Base-by-base conservation (phyloP, 805 yeast species). In the Monosporozyma siamensis region DNA sequence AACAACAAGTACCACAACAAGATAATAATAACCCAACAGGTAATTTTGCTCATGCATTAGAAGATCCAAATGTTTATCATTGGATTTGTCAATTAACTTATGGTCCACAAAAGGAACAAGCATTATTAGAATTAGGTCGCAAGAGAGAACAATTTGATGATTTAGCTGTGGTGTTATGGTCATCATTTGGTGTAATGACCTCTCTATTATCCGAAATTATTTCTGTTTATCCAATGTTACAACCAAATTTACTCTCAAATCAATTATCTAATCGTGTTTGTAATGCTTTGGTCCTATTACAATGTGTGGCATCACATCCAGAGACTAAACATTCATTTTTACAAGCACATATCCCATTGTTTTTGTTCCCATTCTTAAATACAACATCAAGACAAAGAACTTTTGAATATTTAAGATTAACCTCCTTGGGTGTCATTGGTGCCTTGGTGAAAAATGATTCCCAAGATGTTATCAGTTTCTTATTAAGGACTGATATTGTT, bases 371-470 rank as follows among this genome's bases (percentile, higher is more conserved):
- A 24, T 90, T 90, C 56, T 72, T 90, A 57, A 87, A 88, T 57
- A 89, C 97, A 4, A 84, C 84, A 49, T 85, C 95, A 29, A 82
- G 89, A 59, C 89, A 87, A 51, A 73, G 96, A 50, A 84, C 96
- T 7, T 92, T 90, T 67, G 98, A 90, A 64, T 92, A 92, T 60
- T 72, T 90, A 55, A 73, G 97, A 49, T 73, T 90, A 49, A 92
- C 98, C 1, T 83, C 95, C 42, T 74, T 90, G 47, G 98, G 98
- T 31, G 98, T 90, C 6, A 85, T 90, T 59, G 98, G 98, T 17
- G 97, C 98, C 0, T 69, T 90, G 43, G 97, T 92, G 21, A 90
- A 92, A 55, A 90, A 89, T 61, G 98, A 90, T 57, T 84, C 95
- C 4, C 87, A 95, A 12, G 95, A 90, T 53, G 97, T 90, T 35